Conservation (phyloP, 352 stramenopile species). For the Globisporangium barbulae region DNA sequence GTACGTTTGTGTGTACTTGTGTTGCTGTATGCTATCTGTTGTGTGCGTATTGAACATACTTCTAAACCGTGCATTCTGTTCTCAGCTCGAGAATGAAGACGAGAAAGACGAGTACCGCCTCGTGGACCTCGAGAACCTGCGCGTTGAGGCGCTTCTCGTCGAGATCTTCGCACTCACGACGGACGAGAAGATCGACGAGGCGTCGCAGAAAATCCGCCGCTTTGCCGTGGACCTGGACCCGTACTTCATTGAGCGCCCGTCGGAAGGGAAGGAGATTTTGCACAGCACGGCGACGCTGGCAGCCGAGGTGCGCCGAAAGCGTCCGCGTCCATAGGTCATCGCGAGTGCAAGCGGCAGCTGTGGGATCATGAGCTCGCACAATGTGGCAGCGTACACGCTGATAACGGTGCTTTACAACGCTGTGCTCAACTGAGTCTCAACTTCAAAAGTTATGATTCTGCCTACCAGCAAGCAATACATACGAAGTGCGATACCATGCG, state of each 20-base stretch:
- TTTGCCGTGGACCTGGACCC: constrained; percentile 80
- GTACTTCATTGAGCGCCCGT: constrained; percentile 83
- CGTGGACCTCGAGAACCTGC: constrained; percentile 78
- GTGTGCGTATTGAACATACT: neutral
- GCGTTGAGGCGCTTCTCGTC: constrained; percentile 81
- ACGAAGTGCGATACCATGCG: no score
- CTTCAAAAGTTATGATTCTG: neutral
- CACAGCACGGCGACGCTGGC: constrained; percentile 78
- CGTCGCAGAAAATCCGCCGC: constrained; percentile 75
- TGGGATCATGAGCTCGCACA: neutral
- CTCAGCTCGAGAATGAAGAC: constrained; percentile 73
- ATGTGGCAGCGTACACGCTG: neutral
- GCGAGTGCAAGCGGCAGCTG: neutral
- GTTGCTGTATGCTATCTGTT: neutral
- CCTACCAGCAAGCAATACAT: no score
- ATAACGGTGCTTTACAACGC: neutral
- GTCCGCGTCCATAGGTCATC: constrained; percentile 40
- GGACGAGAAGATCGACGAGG: constrained; percentile 85
- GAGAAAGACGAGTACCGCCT: constrained; percentile 83
- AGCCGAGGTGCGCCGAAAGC: constrained; percentile 76
- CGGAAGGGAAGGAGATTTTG: constrained; percentile 82
- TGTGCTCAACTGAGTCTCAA: neutral
- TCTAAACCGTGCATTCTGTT: neutral
- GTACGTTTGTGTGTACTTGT: constrained; percentile 22
- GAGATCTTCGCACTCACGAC: constrained; percentile 82